Evolutionary conservation across 2,329 filamentous ascomycete genomes (phyloP), one percentile per base, ranked within the genome.

Genomic region (Sporothrix euskadiensis): DNA sequence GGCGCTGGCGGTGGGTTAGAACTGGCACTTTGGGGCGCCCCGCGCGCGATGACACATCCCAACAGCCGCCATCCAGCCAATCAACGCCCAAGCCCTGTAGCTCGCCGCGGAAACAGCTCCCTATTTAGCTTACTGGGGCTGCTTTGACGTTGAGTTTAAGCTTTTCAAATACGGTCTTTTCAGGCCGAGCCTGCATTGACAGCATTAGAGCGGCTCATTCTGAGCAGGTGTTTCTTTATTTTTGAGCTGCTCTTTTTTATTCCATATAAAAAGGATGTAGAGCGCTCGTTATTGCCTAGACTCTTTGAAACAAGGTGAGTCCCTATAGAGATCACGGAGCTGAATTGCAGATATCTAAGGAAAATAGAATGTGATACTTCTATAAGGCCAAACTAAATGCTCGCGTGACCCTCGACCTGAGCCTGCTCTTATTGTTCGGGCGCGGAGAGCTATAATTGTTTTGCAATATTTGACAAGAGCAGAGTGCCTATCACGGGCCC

Each of bases 31-130:
- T 35, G 63, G 63, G 22, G 63, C 30, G 47, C 66, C 32, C 32
- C 44, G 10, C 66, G 12, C 32, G 66, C 32, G 66, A 56, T 69
- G 30, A 54, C 66, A 69, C 66, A 69, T 30, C 49, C 66, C 66
- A 56, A 69, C 49, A 69, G 49, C 49, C 16, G 30, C 14, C 30
- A 39, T 52, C 44, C 30, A 22, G 65, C 65, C 65, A 69, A 69
- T 68, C 63, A 68, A 7, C 44, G 44, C 8, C 47, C 7, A 35
- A 35, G 44, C 26, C 26, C 44, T 32, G 5, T 26, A 32, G 22
- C n/a, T 22, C 39, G 22, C 59, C n/a, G 39, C 61, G n/a, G n/a
- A 26, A 26, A 30, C 61, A 41, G 59, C 61, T 65, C 61, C 39
- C 61, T 44, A 65, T 16, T 65, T 65, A 65, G 39, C 61, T 30